Conservation (phyloP, 768 basidiomycete species). For the Panus rudis region DNA sequence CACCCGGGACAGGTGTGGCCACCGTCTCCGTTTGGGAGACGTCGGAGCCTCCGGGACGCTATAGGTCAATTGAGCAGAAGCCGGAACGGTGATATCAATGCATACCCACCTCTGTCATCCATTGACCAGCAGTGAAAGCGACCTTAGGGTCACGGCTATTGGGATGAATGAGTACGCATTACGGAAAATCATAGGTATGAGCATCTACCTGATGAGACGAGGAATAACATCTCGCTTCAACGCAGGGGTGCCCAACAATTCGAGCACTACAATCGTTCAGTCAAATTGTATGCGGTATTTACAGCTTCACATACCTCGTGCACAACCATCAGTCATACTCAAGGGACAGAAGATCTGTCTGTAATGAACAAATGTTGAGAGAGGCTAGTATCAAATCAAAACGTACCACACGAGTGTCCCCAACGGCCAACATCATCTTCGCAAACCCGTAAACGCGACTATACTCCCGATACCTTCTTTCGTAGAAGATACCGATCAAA, state of each 20-base stretch:
- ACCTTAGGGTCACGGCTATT: conserved; percentile 50
- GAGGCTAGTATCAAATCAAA: not conserved
- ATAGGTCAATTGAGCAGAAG: not conserved
- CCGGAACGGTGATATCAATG: conserved; percentile 1
- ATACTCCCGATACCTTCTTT: conserved; percentile 51
- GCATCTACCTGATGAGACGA: conserved; percentile 49
- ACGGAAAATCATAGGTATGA: not conserved
- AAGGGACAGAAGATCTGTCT: conserved; percentile 64
- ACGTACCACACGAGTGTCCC: conserved; percentile 57
- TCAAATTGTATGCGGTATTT: not conserved
- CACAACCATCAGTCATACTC: conserved; percentile 75
- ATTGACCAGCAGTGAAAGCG: conserved; percentile 73
- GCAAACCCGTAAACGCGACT: conserved; percentile 62
- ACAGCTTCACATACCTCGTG: conserved; percentile 36
- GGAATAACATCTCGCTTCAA: conserved; percentile 55
- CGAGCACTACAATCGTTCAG: conserved; percentile 38
- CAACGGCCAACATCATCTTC: conserved; percentile 54
- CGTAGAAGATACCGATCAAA: conserved; percentile 59
- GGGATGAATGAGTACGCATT: not conserved
- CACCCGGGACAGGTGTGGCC: conserved; percentile 33
- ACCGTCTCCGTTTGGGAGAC: conserved; percentile 67
- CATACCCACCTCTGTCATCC: conserved; percentile 67
- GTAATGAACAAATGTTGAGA: not conserved
- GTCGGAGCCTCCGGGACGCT: conserved; percentile 72
- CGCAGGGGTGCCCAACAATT: conserved; percentile 51